These are phyloP conservation scores for Paraglomus occultum DNA, from an alignment of 192 early-diverging fungal genomes.

Conservation along the genomic window DNA sequence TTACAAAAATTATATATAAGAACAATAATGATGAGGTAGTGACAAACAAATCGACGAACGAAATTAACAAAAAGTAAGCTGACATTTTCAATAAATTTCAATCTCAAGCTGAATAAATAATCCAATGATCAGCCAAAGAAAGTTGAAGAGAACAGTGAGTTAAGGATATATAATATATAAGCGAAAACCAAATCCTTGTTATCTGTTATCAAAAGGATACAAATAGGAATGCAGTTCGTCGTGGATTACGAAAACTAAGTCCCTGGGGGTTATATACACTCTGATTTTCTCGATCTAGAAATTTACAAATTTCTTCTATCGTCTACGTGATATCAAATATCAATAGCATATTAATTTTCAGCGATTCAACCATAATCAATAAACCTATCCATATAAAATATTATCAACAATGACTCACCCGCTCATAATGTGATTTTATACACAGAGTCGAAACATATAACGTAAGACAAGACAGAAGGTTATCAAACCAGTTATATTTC, in stretches of 20 bases:
- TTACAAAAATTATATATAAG: too few species aligned
- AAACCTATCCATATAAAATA: not conserved
- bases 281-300: conserved; percentile 28
- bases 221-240: conserved; percentile 25
- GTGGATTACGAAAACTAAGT: conserved; percentile 28
- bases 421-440: conserved; percentile 20
- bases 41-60: too few species aligned
- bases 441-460: conserved; percentile 26
- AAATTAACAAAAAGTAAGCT: too few species aligned
- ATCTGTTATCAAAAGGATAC: conserved; percentile 24
- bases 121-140: too few species aligned
- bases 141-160: too few species aligned
- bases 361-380: not conserved
- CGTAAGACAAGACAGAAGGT: conserved; percentile 19
- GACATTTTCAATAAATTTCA: too few species aligned
- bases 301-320: conserved; percentile 29
- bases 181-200: too few species aligned
- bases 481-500: conserved; percentile 16
- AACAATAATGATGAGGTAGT: too few species aligned
- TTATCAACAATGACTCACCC: not conserved
- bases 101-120: too few species aligned
- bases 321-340: conserved; percentile 6
- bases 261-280: conserved; percentile 19
- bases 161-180: too few species aligned
- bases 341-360: too few species aligned